phyloP scores from a whole-genome alignment of 2,329 filamentous ascomycete genomes.

The Fusarium sacchari region DNA sequence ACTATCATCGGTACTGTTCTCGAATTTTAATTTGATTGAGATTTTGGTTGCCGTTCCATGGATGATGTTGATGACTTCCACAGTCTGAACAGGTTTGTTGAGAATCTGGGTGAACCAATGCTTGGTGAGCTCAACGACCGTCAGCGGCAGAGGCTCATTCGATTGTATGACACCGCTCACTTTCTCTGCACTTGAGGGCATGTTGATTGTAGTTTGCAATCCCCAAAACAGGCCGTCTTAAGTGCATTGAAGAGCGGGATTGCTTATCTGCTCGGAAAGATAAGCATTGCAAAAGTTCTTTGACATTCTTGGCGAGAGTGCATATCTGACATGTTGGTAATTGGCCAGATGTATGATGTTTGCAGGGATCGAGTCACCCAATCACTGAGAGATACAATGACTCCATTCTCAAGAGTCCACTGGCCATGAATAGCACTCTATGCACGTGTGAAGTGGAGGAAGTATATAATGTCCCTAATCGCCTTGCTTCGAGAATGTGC shows the following conservation, averaged over 20 bases:
- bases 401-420: not conserved
- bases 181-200: not conserved
- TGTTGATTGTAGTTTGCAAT: rapidly evolving
- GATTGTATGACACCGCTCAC: not conserved
- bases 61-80: not conserved
- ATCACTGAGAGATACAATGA: not conserved
- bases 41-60: conserved; percentile 23
- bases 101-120: conserved; percentile 9
- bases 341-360: not conserved
- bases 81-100: not conserved
- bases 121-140: not conserved
- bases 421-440: rapidly evolving
- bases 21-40: not conserved
- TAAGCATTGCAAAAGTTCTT: not conserved
- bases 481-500: rapidly evolving
- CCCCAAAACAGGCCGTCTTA: rapidly evolving
- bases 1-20: not conserved
- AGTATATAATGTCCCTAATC: rapidly evolving
- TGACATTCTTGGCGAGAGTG: not conserved
- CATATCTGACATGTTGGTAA: not conserved
- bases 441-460: rapidly evolving
- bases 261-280: rapidly evolving
- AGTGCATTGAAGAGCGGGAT: not conserved
- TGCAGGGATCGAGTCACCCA: not conserved
- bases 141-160: not conserved